phyloP scores from a whole-genome alignment of 2,329 filamentous ascomycete species.

The Nemania sp. region DNA sequence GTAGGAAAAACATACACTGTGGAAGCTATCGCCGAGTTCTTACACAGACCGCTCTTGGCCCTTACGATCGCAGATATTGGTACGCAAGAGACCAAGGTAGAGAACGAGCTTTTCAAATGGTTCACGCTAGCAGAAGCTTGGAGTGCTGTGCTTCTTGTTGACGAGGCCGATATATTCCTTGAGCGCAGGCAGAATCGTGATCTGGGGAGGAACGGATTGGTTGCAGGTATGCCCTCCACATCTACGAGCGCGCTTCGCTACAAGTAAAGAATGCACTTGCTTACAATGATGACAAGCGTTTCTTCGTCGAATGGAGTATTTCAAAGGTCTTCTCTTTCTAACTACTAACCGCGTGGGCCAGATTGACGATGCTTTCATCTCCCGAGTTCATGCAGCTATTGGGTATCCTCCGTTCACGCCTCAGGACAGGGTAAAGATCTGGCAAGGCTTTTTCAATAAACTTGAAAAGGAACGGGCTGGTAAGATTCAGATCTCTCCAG shows the following conservation, averaged over 20 bases:
- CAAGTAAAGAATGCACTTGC: neutral
- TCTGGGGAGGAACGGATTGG: neutral
- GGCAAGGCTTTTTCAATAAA: constrained; percentile 38
- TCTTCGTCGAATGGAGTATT: constrained; percentile 36
- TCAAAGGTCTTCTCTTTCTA: constrained; percentile 39
- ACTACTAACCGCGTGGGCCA: constrained; percentile 35
- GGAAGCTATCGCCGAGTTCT: constrained; percentile 20
- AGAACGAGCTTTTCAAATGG: constrained; percentile 26
- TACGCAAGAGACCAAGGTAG: constrained; percentile 28
- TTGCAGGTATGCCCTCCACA: neutral
- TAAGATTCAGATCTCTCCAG: constrained; percentile 12
- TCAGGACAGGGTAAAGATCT: constrained; percentile 30
- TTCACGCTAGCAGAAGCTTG: neutral
- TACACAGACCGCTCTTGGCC: constrained; percentile 34
- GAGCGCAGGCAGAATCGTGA: neutral
- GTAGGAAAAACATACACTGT: constrained; percentile 27
- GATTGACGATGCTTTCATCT: constrained; percentile 41
- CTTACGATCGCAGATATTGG: constrained; percentile 35
- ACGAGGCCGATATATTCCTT: constrained; percentile 2
- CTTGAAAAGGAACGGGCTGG: constrained; percentile 30
- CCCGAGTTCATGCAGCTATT: constrained; percentile 37
- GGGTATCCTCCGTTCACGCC: constrained; percentile 35
- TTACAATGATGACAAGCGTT: constrained; percentile 27
- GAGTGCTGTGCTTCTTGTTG: constrained; percentile 15
- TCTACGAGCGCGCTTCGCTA: neutral